phyloP scores from a whole-genome alignment of 352 stramenopile genomes.

The Phytopythium oedochilum region DNA sequence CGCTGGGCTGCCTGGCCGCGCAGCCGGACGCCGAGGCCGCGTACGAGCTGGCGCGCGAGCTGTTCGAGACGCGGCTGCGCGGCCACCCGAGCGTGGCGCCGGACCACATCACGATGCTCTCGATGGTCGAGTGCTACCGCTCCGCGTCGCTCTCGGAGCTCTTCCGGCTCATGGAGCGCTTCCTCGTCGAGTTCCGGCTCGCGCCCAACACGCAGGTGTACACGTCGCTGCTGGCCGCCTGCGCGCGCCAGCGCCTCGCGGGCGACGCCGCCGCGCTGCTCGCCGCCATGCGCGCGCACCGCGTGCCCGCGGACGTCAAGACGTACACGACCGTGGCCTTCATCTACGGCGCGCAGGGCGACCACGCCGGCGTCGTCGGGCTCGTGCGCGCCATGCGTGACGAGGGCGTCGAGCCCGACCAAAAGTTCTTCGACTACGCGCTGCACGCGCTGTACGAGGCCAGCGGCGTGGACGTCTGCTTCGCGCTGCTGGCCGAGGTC shows the following conservation, averaged over 20 bases:
- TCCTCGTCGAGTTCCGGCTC: slow-evolving; percentile 46
- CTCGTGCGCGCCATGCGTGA: slow-evolving; percentile 43
- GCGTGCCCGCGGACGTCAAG: slow-evolving; percentile 50
- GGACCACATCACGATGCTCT: slow-evolving; percentile 72
- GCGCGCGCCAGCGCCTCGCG: slow-evolving; percentile 46
- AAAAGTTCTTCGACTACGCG: slow-evolving; percentile 60
- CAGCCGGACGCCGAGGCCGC: slow-evolving; percentile 2
- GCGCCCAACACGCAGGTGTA: slow-evolving; percentile 66
- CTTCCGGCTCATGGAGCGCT: slow-evolving; percentile 65
- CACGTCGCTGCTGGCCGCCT: slow-evolving; percentile 68
- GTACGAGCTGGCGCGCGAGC: slow-evolving; percentile 46
- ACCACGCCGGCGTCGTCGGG: slow-evolving; percentile 38
- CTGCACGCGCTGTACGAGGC: slow-evolving; percentile 50
- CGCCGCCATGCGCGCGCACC: slow-evolving; percentile 42
- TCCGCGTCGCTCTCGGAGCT: slow-evolving; percentile 54
- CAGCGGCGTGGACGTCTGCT: slow-evolving; percentile 70
- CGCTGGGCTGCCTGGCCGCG: slow-evolving; percentile 58
- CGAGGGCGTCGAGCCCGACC: slow-evolving; percentile 31
- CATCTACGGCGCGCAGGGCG: slow-evolving; percentile 48
- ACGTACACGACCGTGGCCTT: slow-evolving; percentile 65
- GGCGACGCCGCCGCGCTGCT: slow-evolving; percentile 53
- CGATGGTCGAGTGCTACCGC: slow-evolving; percentile 70
- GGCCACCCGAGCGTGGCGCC: slow-evolving; percentile 45
- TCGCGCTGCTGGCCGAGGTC: slow-evolving; percentile 54
- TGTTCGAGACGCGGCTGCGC: slow-evolving; percentile 56